Conservation (phyloP, 495 filamentous ascomycete species). For the Hypoxylon lienhwacheense region DNA sequence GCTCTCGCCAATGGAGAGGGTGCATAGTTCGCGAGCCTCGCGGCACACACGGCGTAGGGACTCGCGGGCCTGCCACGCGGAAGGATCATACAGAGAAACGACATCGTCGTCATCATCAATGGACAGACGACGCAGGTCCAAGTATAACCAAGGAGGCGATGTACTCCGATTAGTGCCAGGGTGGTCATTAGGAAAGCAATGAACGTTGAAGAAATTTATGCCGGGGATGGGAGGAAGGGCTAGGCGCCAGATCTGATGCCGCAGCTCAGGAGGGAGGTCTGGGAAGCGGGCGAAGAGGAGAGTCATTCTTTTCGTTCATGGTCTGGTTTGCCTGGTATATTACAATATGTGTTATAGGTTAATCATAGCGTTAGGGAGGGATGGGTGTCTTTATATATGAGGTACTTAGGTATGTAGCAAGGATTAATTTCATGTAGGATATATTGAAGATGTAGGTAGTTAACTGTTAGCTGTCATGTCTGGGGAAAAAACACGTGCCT, state of each 20-base stretch:
- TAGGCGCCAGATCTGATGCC: constrained; percentile 38
- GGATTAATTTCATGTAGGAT: too few relatives aligned
- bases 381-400: too few relatives aligned
- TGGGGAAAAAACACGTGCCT: too few relatives aligned
- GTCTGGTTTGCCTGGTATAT: too few relatives aligned
- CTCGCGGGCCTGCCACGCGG: constrained; percentile 26
- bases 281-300: constrained; percentile 23
- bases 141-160: constrained; percentile 32
- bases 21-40: constrained; percentile 25
- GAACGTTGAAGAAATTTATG: constrained; percentile 42
- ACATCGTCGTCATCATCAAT: constrained; percentile 28
- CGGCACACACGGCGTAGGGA: constrained; percentile 24
- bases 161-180: constrained; percentile 22
- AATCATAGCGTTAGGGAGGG: too few relatives aligned
- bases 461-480: too few relatives aligned
- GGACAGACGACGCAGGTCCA: constrained; percentile 32
- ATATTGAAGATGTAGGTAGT: too few relatives aligned
- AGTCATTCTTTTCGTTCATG: too few relatives aligned
- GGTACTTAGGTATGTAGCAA: too few relatives aligned
- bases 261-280: constrained; percentile 40
- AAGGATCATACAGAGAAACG: constrained; percentile 34
- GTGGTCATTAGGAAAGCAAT: constrained; percentile 37
- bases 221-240: constrained; percentile 29
- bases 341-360: too few relatives aligned
- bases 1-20: constrained; percentile 5